A percentile compares a stretch with the other conserved stretches of the same genome.
phyloP scores from a whole-genome alignment of 2,329 filamentous ascomycete genomes.

The Trichoderma sp. region DNA sequence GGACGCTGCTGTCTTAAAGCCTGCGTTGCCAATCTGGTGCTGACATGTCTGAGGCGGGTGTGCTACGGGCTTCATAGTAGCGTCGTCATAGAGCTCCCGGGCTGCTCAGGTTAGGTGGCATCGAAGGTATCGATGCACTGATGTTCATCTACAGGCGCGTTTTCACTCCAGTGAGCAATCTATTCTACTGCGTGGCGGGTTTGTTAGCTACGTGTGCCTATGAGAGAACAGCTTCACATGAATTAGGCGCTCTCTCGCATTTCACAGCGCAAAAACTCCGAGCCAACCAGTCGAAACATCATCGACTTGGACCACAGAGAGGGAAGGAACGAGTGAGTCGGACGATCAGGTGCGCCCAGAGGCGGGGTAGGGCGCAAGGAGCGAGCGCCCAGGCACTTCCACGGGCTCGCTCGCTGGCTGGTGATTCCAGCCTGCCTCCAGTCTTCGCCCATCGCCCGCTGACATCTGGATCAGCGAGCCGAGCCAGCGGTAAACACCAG shows the following conservation, averaged over 20 bases:
- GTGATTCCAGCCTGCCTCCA: background rate
- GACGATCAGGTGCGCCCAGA: slow-evolving; percentile 9
- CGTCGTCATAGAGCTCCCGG: background rate
- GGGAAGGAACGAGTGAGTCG: background rate
- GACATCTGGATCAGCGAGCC: background rate
- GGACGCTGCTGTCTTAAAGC: background rate
- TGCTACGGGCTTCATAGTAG: background rate
- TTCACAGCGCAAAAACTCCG: background rate
- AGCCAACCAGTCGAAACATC: background rate
- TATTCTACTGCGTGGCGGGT: background rate
- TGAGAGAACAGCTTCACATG: background rate
- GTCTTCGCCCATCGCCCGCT: background rate
- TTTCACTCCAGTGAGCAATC: background rate
- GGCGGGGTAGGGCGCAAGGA: slow-evolving; percentile 16
- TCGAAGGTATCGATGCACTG: too few relatives aligned
- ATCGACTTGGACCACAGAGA: background rate
- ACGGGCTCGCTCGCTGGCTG: background rate
- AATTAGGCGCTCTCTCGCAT: background rate
- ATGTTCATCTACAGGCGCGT: background rate
- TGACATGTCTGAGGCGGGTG: background rate
- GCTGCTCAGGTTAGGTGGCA: background rate
- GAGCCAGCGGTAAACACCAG: background rate
- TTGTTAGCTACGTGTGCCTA: background rate
- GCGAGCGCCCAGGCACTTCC: slow-evolving; percentile 11
- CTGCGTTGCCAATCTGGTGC: background rate